Conservation (phyloP, 2,329 filamentous ascomycete genomes). For the Colletotrichum cordylinicola region DNA sequence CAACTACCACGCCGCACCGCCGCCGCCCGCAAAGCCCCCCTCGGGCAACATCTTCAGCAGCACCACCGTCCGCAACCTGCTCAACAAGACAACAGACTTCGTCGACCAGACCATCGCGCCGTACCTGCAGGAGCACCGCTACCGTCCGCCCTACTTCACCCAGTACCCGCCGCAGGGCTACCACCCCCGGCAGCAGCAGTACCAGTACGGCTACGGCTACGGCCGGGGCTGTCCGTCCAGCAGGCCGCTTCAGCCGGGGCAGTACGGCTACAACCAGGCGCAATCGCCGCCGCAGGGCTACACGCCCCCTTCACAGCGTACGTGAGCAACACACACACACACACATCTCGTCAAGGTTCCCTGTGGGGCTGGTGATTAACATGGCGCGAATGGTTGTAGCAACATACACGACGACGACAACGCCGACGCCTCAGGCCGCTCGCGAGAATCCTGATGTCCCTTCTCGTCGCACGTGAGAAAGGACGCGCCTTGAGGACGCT, state of each 20-base stretch:
- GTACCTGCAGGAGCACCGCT: slow-evolving; percentile 19
- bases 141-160: slow-evolving; percentile 14
- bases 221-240: neutral
- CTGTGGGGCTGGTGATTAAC: neutral
- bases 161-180: neutral
- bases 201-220: neutral
- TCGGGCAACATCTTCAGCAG: slow-evolving; percentile 33
- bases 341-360: too few relatives aligned
- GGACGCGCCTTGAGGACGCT: neutral
- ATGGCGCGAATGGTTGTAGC: neutral
- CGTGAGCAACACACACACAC: neutral
- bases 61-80: slow-evolving; percentile 38
- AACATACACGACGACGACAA: neutral
- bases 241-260: neutral
- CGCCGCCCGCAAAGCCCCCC: neutral
- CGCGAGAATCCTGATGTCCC: neutral
- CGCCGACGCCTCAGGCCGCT: neutral
- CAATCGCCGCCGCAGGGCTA: neutral
- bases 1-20: neutral
- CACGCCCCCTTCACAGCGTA: neutral
- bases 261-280: neutral
- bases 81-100: slow-evolving; percentile 39
- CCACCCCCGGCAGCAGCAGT: neutral
- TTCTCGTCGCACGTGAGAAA: neutral
- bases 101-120: slow-evolving; percentile 35